These are phyloP conservation scores for Prunus fruticosa DNA, from an alignment of 306 rosid species.

Conservation along the genomic window DNA sequence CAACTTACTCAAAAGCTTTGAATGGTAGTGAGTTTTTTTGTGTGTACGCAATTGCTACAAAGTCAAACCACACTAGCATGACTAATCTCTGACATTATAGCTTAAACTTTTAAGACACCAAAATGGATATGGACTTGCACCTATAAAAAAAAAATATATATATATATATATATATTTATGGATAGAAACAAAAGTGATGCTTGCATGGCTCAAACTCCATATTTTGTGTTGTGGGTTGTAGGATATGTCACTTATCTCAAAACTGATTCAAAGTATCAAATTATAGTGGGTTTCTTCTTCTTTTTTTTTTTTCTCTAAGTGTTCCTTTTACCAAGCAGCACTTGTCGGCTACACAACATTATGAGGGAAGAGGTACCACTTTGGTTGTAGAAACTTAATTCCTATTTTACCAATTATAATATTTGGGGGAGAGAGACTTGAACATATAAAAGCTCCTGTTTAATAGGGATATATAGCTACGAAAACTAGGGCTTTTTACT, in stretches of 20 bases:
- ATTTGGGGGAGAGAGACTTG: not conserved
- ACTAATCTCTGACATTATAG: not conserved
- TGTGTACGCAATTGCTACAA: conserved; percentile 9
- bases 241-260: not conserved
- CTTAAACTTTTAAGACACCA: not conserved
- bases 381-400: not conserved
- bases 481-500: not conserved
- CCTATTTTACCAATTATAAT: not conserved
- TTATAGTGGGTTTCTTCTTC: not conserved
- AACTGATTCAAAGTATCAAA: not conserved
- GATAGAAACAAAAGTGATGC: not conserved
- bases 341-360: not conserved
- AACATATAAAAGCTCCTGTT: not conserved
- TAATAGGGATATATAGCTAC: not conserved
- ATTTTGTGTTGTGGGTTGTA: not conserved
- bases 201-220: conserved; percentile 2
- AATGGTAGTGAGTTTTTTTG: not conserved
- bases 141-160: too few species aligned
- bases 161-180: too few species aligned
- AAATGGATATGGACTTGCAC: not conserved
- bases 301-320: not conserved
- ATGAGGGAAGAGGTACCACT: not conserved
- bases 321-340: not conserved
- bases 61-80: conserved; percentile 11
- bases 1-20: not conserved